Evolutionary conservation across 2,329 filamentous ascomycete genomes (phyloP), one percentile per base, ranked within the genome.

Genomic region (Fusarium ramigenum): DNA sequence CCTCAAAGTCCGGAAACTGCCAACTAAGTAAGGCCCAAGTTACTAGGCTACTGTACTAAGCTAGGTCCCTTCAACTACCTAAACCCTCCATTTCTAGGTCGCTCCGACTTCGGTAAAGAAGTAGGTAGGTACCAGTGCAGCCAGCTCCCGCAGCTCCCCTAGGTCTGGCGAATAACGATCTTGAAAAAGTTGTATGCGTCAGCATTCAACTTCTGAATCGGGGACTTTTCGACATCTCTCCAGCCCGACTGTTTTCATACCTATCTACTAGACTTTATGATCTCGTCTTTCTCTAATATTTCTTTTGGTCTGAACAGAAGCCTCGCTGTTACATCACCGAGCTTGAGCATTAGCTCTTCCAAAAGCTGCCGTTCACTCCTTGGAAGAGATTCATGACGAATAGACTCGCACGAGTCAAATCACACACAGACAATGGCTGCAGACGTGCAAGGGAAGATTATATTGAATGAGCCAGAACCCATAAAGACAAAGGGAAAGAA

Each of bases 351-450:
- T 25, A 30, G 19, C 34, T 54, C 50, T 28, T 30, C 36, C 36
- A n/a, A 54, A 54, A 40, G 34, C 25, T 30, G 36, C 37, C n/a
- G 37, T 23, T 50, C 32, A 34, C 19, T 25, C 14, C 34, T 28
- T 53, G 28, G 23, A 28, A 28, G 36, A 25, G 14, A n/a, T 39
- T 28, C 25, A 63, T 69, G 58, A 64, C 46, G 37, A 63, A 49
- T 56, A 60, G 58, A 72, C 60, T 66, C 49, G 15, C 34, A 40
- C 36, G 53, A 52, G 44, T 60, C 63, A 25, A 52, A 52, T 23
- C 18, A 60, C n/a, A 53, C 36, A 44, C 47, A 54, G 34, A 61
- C 36, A 61, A 78, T 78, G 76, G 76, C 74, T 16, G 62, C 75
- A n/a, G 75, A 74, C 19, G 66, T 77, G 36, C 68, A 60, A 63